phyloP scores from a whole-genome alignment of 202 grass and related monocot species.

The Zizania palustris region DNA sequence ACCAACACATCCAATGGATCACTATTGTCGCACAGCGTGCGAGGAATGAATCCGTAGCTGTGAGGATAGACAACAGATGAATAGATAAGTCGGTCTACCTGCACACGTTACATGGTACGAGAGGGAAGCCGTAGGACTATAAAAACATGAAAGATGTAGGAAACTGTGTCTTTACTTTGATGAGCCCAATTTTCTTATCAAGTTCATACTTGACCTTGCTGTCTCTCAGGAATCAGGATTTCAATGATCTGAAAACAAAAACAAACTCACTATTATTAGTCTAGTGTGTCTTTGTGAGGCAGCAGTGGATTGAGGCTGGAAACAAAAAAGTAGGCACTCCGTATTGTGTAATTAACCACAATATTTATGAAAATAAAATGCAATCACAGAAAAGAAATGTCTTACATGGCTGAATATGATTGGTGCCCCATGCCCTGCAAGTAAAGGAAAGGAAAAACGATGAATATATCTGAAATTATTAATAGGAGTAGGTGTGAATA shows the following conservation, averaged over 20 bases:
- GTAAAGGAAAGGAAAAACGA: background rate
- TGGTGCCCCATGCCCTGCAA: conserved; percentile 38
- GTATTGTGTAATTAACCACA: background rate
- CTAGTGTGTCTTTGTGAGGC: background rate
- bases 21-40: conserved; percentile 68
- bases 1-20: conserved; percentile 75
- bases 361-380: no score
- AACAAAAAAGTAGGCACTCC: no score
- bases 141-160: background rate
- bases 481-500: background rate
- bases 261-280: background rate
- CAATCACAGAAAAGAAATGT: background rate
- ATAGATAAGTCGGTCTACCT: conserved; percentile 74
- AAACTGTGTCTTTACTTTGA: conserved; percentile 44
- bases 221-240: conserved; percentile 62
- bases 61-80: conserved; percentile 80
- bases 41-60: conserved; percentile 76
- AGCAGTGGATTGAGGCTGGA: background rate
- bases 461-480: no score
- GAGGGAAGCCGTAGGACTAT: conserved; percentile 1
- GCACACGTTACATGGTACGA: background rate
- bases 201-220: conserved; percentile 86
- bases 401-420: conserved; percentile 68
- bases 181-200: conserved; percentile 77
- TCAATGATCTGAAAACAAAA: conserved; percentile 58